Base-by-base conservation (phyloP, 495 filamentous ascomycete genomes). In the Chaetomium cochliodes region DNA sequence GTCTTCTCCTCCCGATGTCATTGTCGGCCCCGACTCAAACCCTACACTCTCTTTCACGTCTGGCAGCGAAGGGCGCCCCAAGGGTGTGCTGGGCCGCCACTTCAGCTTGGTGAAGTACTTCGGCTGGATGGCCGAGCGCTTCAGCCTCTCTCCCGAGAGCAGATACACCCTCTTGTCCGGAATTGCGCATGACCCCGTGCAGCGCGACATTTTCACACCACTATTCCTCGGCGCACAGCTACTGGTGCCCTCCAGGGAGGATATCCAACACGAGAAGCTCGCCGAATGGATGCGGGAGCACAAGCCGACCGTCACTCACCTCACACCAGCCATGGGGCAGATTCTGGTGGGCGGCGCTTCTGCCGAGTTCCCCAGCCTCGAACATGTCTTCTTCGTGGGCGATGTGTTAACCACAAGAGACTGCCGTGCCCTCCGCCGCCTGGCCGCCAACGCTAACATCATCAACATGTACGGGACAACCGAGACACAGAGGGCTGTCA, bases 311-410 rank as follows among this genome's bases (percentile, higher is more conserved):
- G 88, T 94, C 41, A 93, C 92, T 5, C 94, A 97, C 72, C 80
- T 98, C 18, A 98, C 94, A 0, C 94, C 94, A 7, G 94, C 93
- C 44, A 92, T 98, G 93, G 93, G 93, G 57, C 93, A 98, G 71
- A 94, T 98, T 58, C 80, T 98, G 1, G 89, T 96, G 33, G 94
- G 93, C 44, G 92, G 91, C 67, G 90, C 92, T 8, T 88, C 82
- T 9, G 84, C 87, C 0, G 79, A 90, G 67, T 96, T 96, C 73
- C 88, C 91, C 12, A 78, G 82, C 23, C 83, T 98, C 12, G 85
- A 91, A 70, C 84, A 88, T 65, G 90, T 90, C 51, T 96, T 97
- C 82, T 97, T 96, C 69, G 94, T 98, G 8, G 94, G 94, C 37
- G 94, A 98, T 71, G 83, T 97, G 16, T 67, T 98, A 63, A 96